phyloP scores from a whole-genome alignment of 768 basidiomycete species.

The Rhizopogon roseolus region DNA sequence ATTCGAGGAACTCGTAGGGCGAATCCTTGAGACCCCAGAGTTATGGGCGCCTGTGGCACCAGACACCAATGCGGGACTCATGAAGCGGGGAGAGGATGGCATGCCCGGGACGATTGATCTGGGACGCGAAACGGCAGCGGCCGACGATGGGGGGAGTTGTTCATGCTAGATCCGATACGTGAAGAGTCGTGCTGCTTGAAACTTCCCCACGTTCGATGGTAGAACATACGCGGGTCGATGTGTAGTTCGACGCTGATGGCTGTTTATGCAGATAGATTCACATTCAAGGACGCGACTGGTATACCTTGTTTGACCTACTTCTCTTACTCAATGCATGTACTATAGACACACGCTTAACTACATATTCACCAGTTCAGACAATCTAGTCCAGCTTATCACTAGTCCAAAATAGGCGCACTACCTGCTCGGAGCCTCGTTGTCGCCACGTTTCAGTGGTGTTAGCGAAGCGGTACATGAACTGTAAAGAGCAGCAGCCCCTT shows the following conservation, averaged over 20 bases:
- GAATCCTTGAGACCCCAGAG: conserved; percentile 80
- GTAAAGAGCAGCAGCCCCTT: too few relatives aligned
- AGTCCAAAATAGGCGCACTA: too few relatives aligned
- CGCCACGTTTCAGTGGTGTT: too few relatives aligned
- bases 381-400: too few relatives aligned
- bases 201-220: background rate
- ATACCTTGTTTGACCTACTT: background rate
- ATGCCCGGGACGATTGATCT: conserved; percentile 44
- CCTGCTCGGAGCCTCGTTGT: too few relatives aligned
- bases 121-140: background rate
- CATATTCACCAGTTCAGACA: too few relatives aligned
- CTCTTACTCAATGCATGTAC: background rate
- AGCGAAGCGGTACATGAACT: too few relatives aligned
- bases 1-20: conserved; percentile 71
- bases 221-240: background rate
- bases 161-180: background rate
- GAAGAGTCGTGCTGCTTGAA: background rate
- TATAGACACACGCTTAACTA: background rate
- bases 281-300: background rate
- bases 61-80: conserved; percentile 5
- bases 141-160: background rate
- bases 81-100: conserved; percentile 12
- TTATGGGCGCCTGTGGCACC: conserved; percentile 54
- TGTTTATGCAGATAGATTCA: background rate
- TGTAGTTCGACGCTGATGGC: background rate